A percentile compares a stretch with the other conserved stretches of the same genome.
phyloP scores from a whole-genome alignment of 2,329 filamentous ascomycete genomes.

The Xylaria sp. region DNA sequence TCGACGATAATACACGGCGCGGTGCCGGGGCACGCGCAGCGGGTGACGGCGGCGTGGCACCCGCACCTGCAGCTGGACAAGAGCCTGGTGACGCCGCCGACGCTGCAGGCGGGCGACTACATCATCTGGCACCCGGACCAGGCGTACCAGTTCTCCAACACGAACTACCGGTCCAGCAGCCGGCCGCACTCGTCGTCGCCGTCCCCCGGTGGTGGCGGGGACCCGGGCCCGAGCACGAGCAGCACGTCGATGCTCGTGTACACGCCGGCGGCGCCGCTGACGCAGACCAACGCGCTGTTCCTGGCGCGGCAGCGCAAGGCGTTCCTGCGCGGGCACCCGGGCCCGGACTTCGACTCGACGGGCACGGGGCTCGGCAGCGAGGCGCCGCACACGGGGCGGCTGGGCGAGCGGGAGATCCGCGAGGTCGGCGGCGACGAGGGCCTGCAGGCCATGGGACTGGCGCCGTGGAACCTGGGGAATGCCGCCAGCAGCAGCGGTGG shows the following conservation, averaged over 20 bases:
- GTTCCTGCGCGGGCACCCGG: conserved; percentile 56
- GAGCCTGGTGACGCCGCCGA: conserved; percentile 59
- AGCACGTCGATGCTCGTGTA: conserved; percentile 55
- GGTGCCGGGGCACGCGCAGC: conserved; percentile 60
- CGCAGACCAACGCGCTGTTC: conserved; percentile 60
- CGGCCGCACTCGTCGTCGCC: conserved; percentile 32
- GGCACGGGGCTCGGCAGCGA: conserved; percentile 55
- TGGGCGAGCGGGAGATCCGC: conserved; percentile 55
- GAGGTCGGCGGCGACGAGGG: conserved; percentile 53
- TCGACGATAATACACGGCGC: conserved; percentile 61
- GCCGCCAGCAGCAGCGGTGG: conserved; percentile 33
- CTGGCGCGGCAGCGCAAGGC: conserved; percentile 60
- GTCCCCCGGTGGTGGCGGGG: too few species aligned
- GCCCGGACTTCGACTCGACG: conserved; percentile 59
- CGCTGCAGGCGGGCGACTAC: conserved; percentile 58
- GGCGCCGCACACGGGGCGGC: conserved; percentile 51
- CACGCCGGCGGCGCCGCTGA: conserved; percentile 57
- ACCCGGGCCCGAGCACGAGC: conserved; percentile 9
- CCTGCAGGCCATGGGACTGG: conserved; percentile 61
- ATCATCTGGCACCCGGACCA: conserved; percentile 62
- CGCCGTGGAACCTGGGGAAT: conserved; percentile 50
- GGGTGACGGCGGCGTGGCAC: conserved; percentile 61
- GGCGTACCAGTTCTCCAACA: conserved; percentile 54
- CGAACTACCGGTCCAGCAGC: conserved; percentile 41
- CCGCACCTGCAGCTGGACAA: conserved; percentile 56